Evolutionary conservation across 768 basidiomycete genomes (phyloP), one percentile per base, ranked within the genome.

Genomic region (Tulasnella calospora): DNA sequence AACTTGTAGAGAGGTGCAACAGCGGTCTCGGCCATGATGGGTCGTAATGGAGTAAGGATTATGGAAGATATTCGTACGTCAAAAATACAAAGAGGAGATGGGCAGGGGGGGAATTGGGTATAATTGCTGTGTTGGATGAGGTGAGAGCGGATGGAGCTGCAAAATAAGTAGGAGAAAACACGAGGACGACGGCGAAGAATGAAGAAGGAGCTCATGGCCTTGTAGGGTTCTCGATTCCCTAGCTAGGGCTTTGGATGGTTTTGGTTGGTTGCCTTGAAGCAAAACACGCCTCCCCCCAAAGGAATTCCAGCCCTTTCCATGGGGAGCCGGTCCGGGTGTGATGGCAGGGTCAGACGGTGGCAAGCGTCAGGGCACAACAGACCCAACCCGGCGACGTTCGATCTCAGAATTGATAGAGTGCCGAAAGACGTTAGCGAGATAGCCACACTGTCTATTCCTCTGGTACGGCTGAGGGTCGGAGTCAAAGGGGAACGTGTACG

Each of bases 151-250:
- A 30, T 41, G 77, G 23, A 55, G n/a, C 41, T 33, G 30, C 38
- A 71, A 71, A 78, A 78, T 41, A 46, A 41, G 77, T 46, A 71
- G 71, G 41, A 46, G 69, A 78, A 70, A 71, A 70, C 71, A 46
- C 77, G 67, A 71, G 55, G 41, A 71, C 44, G 69, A 46, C 51
- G 44, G 44, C 12, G 5, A 30, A 57, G 55, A 57, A 57, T 57
- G 55, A 57, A 57, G 55, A 67, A 67, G 61, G 61, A 67, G 30
- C 2, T 12, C 23, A 12, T 27, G 27, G 30, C 61, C 61, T 67
- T 67, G 61, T 67, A 67, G 61, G 61, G 61, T 67, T 67, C 61
- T 67, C 30, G 61, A 67, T 30, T 17, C 61, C 61, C 21, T 35
- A 15, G 27, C n/a, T n/a, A 33, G 13, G 9, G 30, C 55, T 27